A percentile compares a stretch with the other conserved stretches of the same genome.
Conservation (phyloP, 2,329 filamentous ascomycete genomes). For the Achaetomium macrosporum region DNA sequence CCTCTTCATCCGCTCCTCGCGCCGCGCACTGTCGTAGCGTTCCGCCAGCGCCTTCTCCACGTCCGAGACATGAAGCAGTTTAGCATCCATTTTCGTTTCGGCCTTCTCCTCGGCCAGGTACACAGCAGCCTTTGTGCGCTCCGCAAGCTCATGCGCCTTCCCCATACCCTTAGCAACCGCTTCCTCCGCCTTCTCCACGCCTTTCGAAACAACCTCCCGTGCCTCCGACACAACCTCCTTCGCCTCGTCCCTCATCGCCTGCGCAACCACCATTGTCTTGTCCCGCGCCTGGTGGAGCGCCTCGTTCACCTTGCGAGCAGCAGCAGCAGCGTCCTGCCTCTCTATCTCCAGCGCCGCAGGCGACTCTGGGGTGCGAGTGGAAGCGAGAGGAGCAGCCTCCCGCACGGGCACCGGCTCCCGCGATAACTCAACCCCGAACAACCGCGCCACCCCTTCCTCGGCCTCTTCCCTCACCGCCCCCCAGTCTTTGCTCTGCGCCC, state of each 20-base stretch:
- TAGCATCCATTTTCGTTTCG: slow-evolving; percentile 24
- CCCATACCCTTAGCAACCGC: slow-evolving; percentile 38
- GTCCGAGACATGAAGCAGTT: slow-evolving; percentile 29
- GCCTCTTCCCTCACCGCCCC: slow-evolving; percentile 52
- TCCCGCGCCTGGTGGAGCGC: slow-evolving; percentile 19
- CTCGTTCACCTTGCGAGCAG: slow-evolving; percentile 11
- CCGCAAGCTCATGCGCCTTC: slow-evolving; percentile 37
- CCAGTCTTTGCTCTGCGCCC: slow-evolving; percentile 64
- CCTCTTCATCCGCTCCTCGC: slow-evolving; percentile 37
- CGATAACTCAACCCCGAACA: slow-evolving; percentile 36
- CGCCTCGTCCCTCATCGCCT: slow-evolving; percentile 23
- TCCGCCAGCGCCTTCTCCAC: slow-evolving; percentile 47
- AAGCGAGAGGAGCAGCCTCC: neutral
- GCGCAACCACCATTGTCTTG: slow-evolving; percentile 23
- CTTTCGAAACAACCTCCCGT: slow-evolving; percentile 28
- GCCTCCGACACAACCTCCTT: slow-evolving; percentile 33
- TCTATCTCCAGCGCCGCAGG: too few species aligned
- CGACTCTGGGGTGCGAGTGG: too few species aligned
- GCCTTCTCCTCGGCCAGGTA: slow-evolving; percentile 34
- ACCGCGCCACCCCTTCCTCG: slow-evolving; percentile 42
- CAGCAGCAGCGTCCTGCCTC: slow-evolving; percentile 19
- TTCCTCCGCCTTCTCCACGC: slow-evolving; percentile 34
- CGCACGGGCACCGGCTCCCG: slow-evolving; percentile 27
- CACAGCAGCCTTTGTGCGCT: slow-evolving; percentile 33
- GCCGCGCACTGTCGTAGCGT: slow-evolving; percentile 40